Evolutionary conservation across 441 rosid genomes (phyloP).

Genomic region (Erodium texanum): DNA sequence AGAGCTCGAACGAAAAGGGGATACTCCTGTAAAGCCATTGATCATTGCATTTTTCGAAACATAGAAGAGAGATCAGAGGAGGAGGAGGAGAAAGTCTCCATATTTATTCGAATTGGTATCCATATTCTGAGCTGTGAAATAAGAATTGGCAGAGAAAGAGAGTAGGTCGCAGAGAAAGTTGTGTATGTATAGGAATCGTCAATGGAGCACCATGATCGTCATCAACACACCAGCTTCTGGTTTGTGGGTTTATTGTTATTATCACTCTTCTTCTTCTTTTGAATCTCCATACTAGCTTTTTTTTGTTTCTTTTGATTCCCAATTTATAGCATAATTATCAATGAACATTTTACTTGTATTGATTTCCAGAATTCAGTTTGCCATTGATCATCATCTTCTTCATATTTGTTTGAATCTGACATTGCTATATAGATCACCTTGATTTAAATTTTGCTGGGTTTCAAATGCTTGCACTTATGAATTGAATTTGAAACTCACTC

Average conservation of each 20-base stretch:
- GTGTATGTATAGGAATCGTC: conserved; percentile 43
- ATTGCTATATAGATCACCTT: too few relatives aligned
- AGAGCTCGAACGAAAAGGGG: too few relatives aligned
- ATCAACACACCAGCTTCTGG: conserved; percentile 17
- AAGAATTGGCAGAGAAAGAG: conserved; percentile 28
- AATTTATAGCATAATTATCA: conserved; percentile 32
- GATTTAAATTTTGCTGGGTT: too few relatives aligned
- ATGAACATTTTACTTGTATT: conserved; percentile 44
- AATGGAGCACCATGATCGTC: conserved; percentile 26
- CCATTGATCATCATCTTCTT: too few relatives aligned
- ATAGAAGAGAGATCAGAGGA: not conserved
- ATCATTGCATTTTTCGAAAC: conserved; percentile 27
- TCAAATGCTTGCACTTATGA: not conserved
- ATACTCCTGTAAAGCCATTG: conserved; percentile 1
- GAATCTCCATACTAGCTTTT: not conserved
- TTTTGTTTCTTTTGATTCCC: conserved; percentile 6
- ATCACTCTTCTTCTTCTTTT: conserved; percentile 16
- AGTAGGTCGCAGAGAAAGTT: conserved; percentile 44
- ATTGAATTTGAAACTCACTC: too few relatives aligned
- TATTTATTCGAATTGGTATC: conserved; percentile 49
- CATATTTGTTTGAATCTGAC: too few relatives aligned
- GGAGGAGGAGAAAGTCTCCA: conserved; percentile 38
- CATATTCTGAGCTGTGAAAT: conserved; percentile 41
- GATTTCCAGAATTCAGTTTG: not conserved
- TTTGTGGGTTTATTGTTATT: conserved; percentile 14